phyloP scores from a whole-genome alignment of 2,329 filamentous ascomycete species.

The Phyllosticta paracitricarpa region DNA sequence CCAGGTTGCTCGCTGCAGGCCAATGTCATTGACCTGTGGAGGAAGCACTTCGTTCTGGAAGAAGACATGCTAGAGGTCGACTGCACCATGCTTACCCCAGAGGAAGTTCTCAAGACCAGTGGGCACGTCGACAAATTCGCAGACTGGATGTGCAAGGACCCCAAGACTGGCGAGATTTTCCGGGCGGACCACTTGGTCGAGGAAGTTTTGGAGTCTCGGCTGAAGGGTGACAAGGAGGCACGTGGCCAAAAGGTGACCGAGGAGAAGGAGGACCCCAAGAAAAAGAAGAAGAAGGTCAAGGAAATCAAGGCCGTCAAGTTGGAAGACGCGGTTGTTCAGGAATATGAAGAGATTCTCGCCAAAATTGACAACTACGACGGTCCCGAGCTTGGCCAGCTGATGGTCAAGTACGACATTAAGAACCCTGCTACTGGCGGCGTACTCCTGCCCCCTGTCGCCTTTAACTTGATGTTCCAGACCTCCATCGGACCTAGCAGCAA shows the following conservation, averaged over 20 bases:
- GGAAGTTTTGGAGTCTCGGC: conserved; percentile 74
- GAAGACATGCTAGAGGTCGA: conserved; percentile 92
- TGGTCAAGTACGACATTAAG: conserved; percentile 82
- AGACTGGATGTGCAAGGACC: conserved; percentile 99
- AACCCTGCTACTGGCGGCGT: conserved; percentile 73
- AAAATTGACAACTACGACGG: conserved; percentile 94
- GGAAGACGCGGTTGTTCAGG: conserved; percentile 72
- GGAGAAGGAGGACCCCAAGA: conserved; percentile 69
- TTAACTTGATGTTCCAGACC: conserved; percentile 99
- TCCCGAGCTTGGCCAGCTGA: conserved; percentile 73
- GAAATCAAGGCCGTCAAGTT: conserved; percentile 71
- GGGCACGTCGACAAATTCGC: conserved; percentile 97
- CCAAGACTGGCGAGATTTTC: conserved; percentile 93
- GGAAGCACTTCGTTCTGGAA: conserved; percentile 84
- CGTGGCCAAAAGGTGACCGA: conserved; percentile 69
- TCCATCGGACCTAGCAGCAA: conserved; percentile 88
- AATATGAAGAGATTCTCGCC: conserved; percentile 86
- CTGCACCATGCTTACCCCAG: conserved; percentile 86
- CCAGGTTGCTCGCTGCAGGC: conserved; percentile 78
- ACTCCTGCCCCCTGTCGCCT: conserved; percentile 71
- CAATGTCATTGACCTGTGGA: conserved; percentile 81
- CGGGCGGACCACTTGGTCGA: conserved; percentile 94
- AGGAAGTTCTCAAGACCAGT: conserved; percentile 82
- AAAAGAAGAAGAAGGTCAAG: conserved; percentile 77
- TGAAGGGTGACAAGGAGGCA: conserved; percentile 88